A percentile compares a stretch with the other conserved stretches of the same genome.
These are phyloP conservation scores for Aspergillus bombycis DNA, from an alignment of 2,329 filamentous ascomycete genomes.

Conservation along the genomic window DNA sequence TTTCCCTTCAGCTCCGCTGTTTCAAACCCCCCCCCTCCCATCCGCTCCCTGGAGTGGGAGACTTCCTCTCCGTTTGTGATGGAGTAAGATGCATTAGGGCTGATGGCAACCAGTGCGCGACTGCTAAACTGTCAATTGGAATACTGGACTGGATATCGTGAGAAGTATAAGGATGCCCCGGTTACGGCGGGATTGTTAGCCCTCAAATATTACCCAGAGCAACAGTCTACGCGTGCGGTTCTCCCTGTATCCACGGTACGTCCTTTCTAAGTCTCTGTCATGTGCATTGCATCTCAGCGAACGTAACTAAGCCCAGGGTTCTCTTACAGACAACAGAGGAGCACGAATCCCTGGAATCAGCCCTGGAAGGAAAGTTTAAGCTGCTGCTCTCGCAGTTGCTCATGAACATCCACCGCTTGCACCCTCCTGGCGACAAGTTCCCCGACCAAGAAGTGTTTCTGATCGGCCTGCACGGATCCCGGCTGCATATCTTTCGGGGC, in stretches of 20 bases:
- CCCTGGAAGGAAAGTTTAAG: constrained; percentile 30
- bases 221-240: constrained; percentile 8
- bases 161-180: constrained; percentile 27
- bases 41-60: no score
- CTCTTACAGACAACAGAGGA: constrained; percentile 20
- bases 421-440: constrained; percentile 25
- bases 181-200: constrained; percentile 22
- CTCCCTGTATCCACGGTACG: constrained; percentile 28
- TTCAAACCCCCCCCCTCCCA: not conserved
- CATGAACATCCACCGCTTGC: constrained; percentile 22
- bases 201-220: constrained; percentile 21
- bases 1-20: not conserved
- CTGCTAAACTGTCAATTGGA: constrained; percentile 20
- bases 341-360: constrained; percentile 14
- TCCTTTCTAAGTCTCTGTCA: not conserved
- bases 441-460: constrained; percentile 36
- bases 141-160: constrained; percentile 31
- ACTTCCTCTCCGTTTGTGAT: not conserved
- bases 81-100: not conserved
- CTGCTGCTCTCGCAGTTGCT: constrained; percentile 30
- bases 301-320: not conserved
- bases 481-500: constrained; percentile 32
- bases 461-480: constrained; percentile 31
- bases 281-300: not conserved
- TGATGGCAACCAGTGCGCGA: constrained; percentile 19